Conservation (phyloP, 306 rosid species). For the Parietaria judaica region DNA sequence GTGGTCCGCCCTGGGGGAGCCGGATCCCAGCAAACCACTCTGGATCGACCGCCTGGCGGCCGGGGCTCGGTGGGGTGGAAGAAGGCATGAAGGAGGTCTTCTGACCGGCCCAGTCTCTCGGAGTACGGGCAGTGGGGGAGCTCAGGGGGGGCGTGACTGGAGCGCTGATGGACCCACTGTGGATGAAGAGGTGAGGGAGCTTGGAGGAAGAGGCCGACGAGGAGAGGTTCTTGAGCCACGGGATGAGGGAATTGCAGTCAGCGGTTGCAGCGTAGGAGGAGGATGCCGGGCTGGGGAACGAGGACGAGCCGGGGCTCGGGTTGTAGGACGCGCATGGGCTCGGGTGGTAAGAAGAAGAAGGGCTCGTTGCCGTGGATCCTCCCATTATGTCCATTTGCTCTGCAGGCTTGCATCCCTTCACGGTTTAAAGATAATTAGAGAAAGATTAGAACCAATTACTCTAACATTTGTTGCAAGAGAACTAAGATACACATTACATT, state of each 20-base stretch:
- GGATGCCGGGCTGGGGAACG: slow-evolving; percentile 76
- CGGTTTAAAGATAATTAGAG: background rate
- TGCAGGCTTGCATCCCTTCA: slow-evolving; percentile 80
- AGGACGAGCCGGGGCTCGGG: slow-evolving; percentile 88
- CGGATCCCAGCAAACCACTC: slow-evolving; percentile 71
- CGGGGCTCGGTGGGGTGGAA: slow-evolving; percentile 85
- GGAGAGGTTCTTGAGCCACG: slow-evolving; percentile 85
- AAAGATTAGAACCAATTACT: too few relatives aligned
- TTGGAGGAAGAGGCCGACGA: slow-evolving; percentile 74
- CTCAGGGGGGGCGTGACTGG: slow-evolving; percentile 92
- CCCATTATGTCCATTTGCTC: slow-evolving; percentile 55
- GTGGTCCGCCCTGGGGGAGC: slow-evolving; percentile 57
- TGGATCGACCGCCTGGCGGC: slow-evolving; percentile 51
- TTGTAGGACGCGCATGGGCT: slow-evolving; percentile 81
- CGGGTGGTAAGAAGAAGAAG: slow-evolving; percentile 66
- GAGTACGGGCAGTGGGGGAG: slow-evolving; percentile 74
- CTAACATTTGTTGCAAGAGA: too few relatives aligned
- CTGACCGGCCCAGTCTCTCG: slow-evolving; percentile 52
- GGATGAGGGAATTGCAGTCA: slow-evolving; percentile 70
- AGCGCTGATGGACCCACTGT: slow-evolving; percentile 68
- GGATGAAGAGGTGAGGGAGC: slow-evolving; percentile 48
- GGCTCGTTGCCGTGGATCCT: slow-evolving; percentile 58
- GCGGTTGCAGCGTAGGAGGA: slow-evolving; percentile 50
- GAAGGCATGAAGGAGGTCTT: slow-evolving; percentile 54
- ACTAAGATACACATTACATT: too few relatives aligned